These are phyloP conservation scores for maize (Zea mays) DNA, from an alignment of 176 grass and related monocot species.

Conservation along the genomic window DNA sequence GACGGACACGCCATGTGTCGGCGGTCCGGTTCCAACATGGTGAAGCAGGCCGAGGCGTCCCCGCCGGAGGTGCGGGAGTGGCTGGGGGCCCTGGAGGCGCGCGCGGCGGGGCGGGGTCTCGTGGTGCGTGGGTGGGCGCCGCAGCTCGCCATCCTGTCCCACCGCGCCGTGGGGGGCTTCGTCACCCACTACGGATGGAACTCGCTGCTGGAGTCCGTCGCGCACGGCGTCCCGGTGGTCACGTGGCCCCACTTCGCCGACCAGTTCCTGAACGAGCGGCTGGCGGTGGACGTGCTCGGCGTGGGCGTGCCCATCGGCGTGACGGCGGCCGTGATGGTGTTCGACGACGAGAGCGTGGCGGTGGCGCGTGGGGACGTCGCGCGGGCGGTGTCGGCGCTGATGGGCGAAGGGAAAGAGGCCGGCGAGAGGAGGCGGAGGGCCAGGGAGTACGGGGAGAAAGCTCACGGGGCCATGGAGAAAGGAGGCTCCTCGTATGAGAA, in stretches of 20 bases:
- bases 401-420: not conserved
- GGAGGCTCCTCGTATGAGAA: constrained; percentile 41
- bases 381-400: not conserved
- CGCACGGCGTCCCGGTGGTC: constrained; percentile 22
- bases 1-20: too few species aligned
- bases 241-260: constrained; percentile 49
- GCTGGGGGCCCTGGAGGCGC: constrained; percentile 1
- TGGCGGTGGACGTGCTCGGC: constrained; percentile 34
- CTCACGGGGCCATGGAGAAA: constrained; percentile 36
- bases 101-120: constrained; percentile 24
- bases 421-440: constrained; percentile 22
- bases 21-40: too few species aligned
- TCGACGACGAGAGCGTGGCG: not conserved
- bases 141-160: not conserved
- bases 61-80: constrained; percentile 19
- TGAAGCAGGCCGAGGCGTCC: constrained; percentile 36
- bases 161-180: constrained; percentile 45
- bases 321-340: not conserved
- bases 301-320: constrained; percentile 29
- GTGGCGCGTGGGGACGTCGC: not conserved
- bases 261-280: constrained; percentile 44
- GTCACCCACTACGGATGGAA: constrained; percentile 84
- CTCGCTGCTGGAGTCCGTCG: constrained; percentile 30
- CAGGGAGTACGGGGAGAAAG: constrained; percentile 32
- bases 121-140: constrained; percentile 26